Percentiles rank a stretch among this genome's conserved stretches.
Evolutionary conservation across 73 alveolate species (phyloP).

Genomic region (Symbiodinium pilosum): DNA sequence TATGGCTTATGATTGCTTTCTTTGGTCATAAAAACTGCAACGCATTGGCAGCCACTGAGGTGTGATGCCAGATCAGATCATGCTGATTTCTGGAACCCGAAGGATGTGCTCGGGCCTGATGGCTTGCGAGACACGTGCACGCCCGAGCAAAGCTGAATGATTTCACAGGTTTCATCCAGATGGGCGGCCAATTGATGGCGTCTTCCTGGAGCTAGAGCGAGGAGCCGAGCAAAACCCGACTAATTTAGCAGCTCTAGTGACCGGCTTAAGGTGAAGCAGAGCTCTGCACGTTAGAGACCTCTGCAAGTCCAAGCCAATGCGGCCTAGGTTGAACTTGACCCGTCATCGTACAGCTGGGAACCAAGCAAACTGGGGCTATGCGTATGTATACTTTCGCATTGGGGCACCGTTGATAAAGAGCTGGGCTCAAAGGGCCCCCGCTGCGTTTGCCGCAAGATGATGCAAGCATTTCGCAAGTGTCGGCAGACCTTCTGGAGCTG

Average conservation of each 20-base stretch:
- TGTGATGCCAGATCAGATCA: not conserved
- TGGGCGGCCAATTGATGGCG: constrained; percentile 54
- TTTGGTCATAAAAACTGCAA: too few relatives aligned
- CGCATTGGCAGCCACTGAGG: too few relatives aligned
- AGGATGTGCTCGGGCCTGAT: constrained; percentile 50
- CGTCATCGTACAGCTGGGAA: constrained; percentile 55
- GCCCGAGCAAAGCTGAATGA: not conserved
- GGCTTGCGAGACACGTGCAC: not conserved
- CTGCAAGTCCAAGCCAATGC: not conserved
- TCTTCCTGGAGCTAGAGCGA: constrained; percentile 38
- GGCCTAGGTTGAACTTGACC: constrained; percentile 36
- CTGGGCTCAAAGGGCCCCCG: too few relatives aligned
- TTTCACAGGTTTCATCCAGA: constrained; percentile 44
- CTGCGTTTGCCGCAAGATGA: too few relatives aligned
- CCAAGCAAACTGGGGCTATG: not conserved
- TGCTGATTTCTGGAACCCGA: constrained; percentile 21
- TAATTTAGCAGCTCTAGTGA: too few relatives aligned
- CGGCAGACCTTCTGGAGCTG: too few relatives aligned
- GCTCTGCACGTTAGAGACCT: not conserved
- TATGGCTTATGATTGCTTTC: too few relatives aligned
- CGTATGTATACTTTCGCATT: not conserved
- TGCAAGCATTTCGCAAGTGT: too few relatives aligned
- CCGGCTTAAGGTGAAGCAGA: not conserved
- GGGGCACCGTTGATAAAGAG: too few relatives aligned
- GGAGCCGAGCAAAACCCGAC: not conserved